phyloP scores from a whole-genome alignment of 345 rosid species.

The Syzygium oleosum region DNA sequence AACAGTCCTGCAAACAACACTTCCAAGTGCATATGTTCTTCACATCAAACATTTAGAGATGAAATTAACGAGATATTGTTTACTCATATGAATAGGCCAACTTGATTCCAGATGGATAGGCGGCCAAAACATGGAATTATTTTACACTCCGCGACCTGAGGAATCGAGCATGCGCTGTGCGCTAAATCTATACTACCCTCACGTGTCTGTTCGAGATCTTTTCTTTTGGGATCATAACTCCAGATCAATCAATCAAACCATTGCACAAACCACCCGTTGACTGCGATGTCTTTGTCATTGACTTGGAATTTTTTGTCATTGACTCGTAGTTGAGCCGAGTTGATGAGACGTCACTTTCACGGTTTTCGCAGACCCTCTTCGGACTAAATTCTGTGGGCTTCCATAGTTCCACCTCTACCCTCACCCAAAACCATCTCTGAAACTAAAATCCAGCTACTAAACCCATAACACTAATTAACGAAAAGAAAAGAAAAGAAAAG shows the following conservation, averaged over 20 bases:
- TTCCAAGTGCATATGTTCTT: neutral
- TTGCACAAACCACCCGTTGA: neutral
- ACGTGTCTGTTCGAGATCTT: neutral
- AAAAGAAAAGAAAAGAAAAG: neutral
- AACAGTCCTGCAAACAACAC: neutral
- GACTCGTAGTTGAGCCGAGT: neutral
- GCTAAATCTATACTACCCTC: neutral
- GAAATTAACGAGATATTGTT: neutral
- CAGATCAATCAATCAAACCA: neutral
- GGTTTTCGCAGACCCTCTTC: neutral
- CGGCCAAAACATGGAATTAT: neutral
- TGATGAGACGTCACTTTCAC: neutral
- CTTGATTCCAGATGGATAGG: neutral
- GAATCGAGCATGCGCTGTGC: neutral
- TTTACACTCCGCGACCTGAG: neutral
- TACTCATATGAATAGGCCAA: neutral
- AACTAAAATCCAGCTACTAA: neutral
- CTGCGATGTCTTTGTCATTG: neutral
- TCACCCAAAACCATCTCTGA: neutral
- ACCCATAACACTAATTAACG: neutral
- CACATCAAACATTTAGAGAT: neutral
- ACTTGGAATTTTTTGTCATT: neutral
- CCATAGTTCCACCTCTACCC: neutral
- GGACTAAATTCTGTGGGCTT: neutral
- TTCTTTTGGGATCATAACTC: neutral